Evolutionary conservation across 225 moss, liverwort and hornwort species (phyloP).

Genomic region (Polytrichum commune): DNA sequence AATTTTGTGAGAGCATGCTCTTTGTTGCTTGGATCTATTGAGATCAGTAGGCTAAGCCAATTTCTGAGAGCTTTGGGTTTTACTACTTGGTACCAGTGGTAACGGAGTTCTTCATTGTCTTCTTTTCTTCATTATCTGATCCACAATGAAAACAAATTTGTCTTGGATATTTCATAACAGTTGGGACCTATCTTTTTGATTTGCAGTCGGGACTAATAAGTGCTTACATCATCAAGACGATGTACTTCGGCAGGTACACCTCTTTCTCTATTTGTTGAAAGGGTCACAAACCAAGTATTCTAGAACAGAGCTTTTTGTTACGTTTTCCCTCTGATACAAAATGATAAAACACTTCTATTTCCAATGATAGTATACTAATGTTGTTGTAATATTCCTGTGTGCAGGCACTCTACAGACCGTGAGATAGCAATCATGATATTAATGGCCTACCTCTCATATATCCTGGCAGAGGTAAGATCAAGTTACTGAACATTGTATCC

Average conservation of each 20-base stretch:
- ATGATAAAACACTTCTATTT: slow-evolving; percentile 4
- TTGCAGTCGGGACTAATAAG: slow-evolving; percentile 68
- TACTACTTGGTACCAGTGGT: no score
- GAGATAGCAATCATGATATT: slow-evolving; percentile 89
- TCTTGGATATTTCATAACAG: not conserved
- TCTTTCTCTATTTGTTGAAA: not conserved
- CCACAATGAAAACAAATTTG: no score
- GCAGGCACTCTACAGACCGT: slow-evolving; percentile 87
- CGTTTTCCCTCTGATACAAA: not conserved
- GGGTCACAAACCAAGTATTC: no score
- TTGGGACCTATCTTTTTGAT: slow-evolving; percentile 3
- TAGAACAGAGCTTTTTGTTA: no score
- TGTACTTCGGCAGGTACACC: slow-evolving; percentile 73
- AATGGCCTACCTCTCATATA: slow-evolving; percentile 93
- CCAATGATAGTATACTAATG: no score
- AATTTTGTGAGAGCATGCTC: no score
- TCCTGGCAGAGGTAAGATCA: slow-evolving; percentile 65
- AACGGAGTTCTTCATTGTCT: no score
- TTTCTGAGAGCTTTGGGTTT: no score
- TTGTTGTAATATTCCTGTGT: not conserved
- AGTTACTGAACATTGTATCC: not conserved
- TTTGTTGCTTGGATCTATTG: no score
- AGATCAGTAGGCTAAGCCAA: no score
- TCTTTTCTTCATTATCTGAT: no score
- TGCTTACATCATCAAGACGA: slow-evolving; percentile 86